Percentiles rank a stretch among this genome's conserved stretches.
These are phyloP conservation scores for Aegilops sharonensis DNA, from an alignment of 176 grass and related monocot species.

Conservation along the genomic window DNA sequence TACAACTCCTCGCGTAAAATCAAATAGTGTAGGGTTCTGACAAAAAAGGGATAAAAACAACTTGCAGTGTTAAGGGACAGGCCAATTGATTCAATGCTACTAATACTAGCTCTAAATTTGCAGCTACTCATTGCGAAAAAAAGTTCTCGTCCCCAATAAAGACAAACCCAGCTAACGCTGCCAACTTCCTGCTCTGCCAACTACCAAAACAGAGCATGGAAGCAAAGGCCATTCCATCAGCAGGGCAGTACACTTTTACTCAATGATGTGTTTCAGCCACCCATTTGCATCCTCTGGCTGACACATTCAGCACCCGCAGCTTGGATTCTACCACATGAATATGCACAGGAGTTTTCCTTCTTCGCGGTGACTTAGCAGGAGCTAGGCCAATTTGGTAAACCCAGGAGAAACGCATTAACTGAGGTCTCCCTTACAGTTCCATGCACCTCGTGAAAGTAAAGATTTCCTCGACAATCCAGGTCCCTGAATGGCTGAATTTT, in stretches of 20 bases:
- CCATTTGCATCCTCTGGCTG: background rate
- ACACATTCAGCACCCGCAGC: background rate
- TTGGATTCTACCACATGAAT: background rate
- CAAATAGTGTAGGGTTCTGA: too few species aligned
- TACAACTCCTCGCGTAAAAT: too few species aligned
- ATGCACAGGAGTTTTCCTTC: background rate
- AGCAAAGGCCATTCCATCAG: background rate
- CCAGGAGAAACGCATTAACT: background rate
- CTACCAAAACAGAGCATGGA: background rate
- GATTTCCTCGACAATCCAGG: too few species aligned
- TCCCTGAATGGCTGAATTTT: too few species aligned
- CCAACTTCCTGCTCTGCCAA: constrained; percentile 21
- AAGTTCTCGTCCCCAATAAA: constrained; percentile 8
- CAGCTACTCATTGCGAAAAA: background rate
- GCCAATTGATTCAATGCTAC: too few species aligned
- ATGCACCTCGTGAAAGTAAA: background rate
- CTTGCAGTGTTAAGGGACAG: too few species aligned
- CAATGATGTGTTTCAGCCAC: background rate
- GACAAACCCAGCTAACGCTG: constrained; percentile 4
- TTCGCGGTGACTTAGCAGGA: background rate
- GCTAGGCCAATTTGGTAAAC: background rate
- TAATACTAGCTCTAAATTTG: background rate
- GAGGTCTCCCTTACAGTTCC: background rate
- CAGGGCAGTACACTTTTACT: background rate
- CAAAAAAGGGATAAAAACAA: too few species aligned